Base-by-base conservation (phyloP, 1,284 basidiomycete species). In the Ceratobasidium sp. region DNA sequence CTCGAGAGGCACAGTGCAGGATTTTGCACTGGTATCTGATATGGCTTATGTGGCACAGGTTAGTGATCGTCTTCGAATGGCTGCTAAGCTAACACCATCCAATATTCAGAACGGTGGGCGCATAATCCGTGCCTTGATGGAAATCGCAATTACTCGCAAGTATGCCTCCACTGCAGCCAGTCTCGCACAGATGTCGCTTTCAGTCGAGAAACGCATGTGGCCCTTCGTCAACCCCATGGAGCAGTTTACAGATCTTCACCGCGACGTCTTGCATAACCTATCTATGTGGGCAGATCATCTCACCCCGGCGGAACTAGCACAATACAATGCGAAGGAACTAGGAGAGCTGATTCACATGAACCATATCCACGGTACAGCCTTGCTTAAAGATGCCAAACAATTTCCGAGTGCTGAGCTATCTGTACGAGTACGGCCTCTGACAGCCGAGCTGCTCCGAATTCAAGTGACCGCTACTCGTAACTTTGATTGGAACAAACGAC, bases 11-110 rank as follows among this genome's bases (percentile, higher is more conserved):
- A 88, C 87, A 58, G 87, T 99, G 31, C 94, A 98, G 78, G 98
- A 99, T 85, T 99, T 99, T 83, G 98, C 98, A 10, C 87, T 99
- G 68, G 93, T 99, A 1, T 99, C 97, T 0, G 98, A 99, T 83
- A 93, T 92, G 80, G 95, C 92, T 3, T 99, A 98, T 82, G 94
- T 92, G 51, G 94, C 94, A 37, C 95, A 96, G 81, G 84, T 85
- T 49, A 75, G 83, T 76, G 56, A 45, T 17, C 33, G 4, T 10
- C 26, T 23, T 8, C 28, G 49, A 7, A n/a, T 67, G 39, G 3
- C 7, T 54, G 11, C 37, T 13, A 23, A 66, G 60, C 78, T 23
- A 80, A 67, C 20, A 42, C 26, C 8, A n/a, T 26, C 3, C 45
- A 31, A 15, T n/a, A 15, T 1, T 17, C 75, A 90, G 83, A 99